Evolutionary conservation across 2,329 filamentous ascomycete genomes (phyloP).

Genomic region (Colletotrichum sp.): DNA sequence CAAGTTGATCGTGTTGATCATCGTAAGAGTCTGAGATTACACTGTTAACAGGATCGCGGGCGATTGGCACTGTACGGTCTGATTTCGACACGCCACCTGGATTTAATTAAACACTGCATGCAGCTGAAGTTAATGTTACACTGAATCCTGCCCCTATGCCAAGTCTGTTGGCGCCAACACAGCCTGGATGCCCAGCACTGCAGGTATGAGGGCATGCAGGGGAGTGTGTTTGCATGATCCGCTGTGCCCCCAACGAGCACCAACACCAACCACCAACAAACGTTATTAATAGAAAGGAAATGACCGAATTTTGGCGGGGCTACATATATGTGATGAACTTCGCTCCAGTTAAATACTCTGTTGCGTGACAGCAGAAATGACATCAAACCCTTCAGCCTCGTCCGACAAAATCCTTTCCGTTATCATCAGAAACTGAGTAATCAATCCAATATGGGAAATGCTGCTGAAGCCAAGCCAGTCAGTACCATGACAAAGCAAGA

Average conservation of each 20-base stretch:
- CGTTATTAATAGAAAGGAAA: neutral
- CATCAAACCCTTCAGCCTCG: fast-evolving
- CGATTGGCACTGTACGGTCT: neutral
- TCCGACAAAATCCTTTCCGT: neutral
- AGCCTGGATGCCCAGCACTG: neutral
- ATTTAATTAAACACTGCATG: neutral
- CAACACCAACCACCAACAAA: neutral
- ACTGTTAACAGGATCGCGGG: neutral
- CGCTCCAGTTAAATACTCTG: neutral
- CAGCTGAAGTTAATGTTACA: neutral
- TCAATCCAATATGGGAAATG: neutral
- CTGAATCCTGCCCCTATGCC: neutral
- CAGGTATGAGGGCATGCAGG: neutral
- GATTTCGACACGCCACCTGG: neutral
- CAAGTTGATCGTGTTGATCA: neutral
- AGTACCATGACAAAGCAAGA: neutral
- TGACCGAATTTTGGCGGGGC: no score
- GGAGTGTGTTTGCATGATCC: neutral
- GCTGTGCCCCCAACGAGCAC: neutral
- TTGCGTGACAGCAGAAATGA: fast-evolving
- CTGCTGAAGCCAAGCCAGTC: neutral
- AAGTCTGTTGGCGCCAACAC: neutral
- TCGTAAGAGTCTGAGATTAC: neutral
- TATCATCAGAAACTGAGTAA: fast-evolving
- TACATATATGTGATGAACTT: no score